Percentiles rank a stretch among this genome's conserved stretches.
Conservation (phyloP, 2,329 filamentous ascomycete genomes). For the Fusarium circinatum region DNA sequence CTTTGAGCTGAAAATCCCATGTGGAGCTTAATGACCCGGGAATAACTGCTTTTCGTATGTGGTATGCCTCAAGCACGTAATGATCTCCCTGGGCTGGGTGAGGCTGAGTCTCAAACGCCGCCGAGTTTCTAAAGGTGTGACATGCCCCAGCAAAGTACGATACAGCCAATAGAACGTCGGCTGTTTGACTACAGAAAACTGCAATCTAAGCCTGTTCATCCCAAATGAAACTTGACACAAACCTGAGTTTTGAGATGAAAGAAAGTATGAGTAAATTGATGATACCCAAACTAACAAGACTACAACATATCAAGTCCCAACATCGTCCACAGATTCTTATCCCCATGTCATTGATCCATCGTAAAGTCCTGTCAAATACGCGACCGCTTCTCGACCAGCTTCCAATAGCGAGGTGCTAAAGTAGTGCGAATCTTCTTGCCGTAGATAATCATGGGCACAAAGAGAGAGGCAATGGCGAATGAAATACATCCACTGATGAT, state of each 20-base stretch:
- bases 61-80: background rate
- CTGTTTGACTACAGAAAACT: background rate
- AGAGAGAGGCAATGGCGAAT: slow-evolving; percentile 38
- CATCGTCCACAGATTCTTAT: background rate
- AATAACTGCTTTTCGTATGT: background rate
- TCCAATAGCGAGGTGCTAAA: slow-evolving; percentile 40
- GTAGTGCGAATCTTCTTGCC: slow-evolving; percentile 44
- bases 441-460: slow-evolving; percentile 47
- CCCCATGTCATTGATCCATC: background rate
- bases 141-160: background rate
- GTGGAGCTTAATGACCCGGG: background rate
- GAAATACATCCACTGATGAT: slow-evolving; percentile 40
- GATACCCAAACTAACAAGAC: background rate
- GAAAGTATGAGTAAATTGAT: background rate
- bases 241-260: background rate
- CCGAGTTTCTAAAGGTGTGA: background rate
- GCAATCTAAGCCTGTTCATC: background rate
- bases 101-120: background rate
- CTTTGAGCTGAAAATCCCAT: no score
- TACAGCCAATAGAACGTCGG: background rate
- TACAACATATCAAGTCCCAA: no score
- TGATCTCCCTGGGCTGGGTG: background rate
- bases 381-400: slow-evolving; percentile 30
- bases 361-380: slow-evolving; percentile 11
- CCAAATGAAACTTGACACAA: background rate